Evolutionary conservation across 306 rosid genomes (phyloP), one percentile per base, ranked within the genome.

Genomic region (Begonia peltatifolia): DNA sequence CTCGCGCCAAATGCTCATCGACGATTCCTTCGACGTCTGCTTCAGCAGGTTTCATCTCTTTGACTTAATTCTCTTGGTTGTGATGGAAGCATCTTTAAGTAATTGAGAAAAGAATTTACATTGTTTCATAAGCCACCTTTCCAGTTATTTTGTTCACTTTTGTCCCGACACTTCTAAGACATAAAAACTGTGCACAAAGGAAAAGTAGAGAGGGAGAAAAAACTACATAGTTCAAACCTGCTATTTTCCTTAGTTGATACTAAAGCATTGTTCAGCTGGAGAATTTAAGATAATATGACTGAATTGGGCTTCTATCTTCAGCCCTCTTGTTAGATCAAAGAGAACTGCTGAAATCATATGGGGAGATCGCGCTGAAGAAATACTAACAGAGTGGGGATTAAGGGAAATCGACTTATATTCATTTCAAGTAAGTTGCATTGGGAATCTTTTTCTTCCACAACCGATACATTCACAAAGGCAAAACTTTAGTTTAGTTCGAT

Each of bases 331-430:
- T 12, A 73, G 97, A 44, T 80, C 95, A 4, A 90, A 76, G 77
- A 90, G 56, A 80, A 90, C 95, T 0, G 94, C 97, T 42, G 92
- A 90, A 61, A 83, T 90, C 53, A 90, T 90, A 59, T 85, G 94
- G 94, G 95, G 79, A 20, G 54, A 73, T 52, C 87, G 86, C 0
- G 58, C 67, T 18, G 77, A 62, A 50, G 63, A 60, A 23, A 74
- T 90, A 17, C 61, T 85, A 57, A 60, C 82, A 0, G 97, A 90
- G 2, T 56, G 61, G 11, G 84, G 80, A 8, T 66, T 83, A 65
- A 67, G 97, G 61, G 97, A 90, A 73, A 90, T 90, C 6, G 95
- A 90, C 75, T 69, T 90, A 63, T 90, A 90, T 71, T 79, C 94
- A 5, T 90, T 90, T 79, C 95, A 90, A 74, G 97, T 85, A 76